Evolutionary conservation across 306 rosid genomes (phyloP).

Genomic region (Phaseolus lunatus): DNA sequence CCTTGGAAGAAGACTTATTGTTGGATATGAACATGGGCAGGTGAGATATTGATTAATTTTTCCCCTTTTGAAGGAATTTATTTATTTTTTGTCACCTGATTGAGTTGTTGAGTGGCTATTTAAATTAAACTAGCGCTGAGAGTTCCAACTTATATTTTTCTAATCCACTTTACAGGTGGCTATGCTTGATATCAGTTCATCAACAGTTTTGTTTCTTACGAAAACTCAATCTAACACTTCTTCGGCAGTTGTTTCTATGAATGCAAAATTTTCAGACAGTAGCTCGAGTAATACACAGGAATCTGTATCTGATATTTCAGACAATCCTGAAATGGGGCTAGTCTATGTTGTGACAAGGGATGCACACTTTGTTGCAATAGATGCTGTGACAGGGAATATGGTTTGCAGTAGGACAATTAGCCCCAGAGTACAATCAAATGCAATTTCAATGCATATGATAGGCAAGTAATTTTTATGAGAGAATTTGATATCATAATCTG

Average conservation of each 20-base stretch:
- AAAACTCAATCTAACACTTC: constrained; percentile 59
- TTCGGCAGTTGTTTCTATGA: constrained; percentile 65
- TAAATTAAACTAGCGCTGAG: constrained; percentile 34
- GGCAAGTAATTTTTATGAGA: constrained; percentile 62
- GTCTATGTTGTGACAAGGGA: constrained; percentile 61
- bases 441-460: constrained; percentile 69
- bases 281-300: constrained; percentile 52
- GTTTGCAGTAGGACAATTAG: constrained; percentile 56
- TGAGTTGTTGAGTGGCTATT: constrained; percentile 34
- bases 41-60: constrained; percentile 53
- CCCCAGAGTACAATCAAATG: constrained; percentile 56
- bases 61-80: constrained; percentile 24
- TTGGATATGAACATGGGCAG: constrained; percentile 83
- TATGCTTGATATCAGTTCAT: constrained; percentile 65
- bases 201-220: constrained; percentile 70
- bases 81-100: constrained; percentile 17
- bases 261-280: constrained; percentile 59
- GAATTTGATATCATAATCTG: constrained; percentile 31
- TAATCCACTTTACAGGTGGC: constrained; percentile 75
- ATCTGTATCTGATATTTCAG: constrained; percentile 53
- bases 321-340: constrained; percentile 54
- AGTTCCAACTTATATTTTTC: constrained; percentile 45
- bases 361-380: constrained; percentile 61
- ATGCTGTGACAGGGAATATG: constrained; percentile 60
- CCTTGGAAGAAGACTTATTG: constrained; percentile 66